Base-by-base conservation (phyloP, 345 rosid genomes). In the Combretum micranthum region DNA sequence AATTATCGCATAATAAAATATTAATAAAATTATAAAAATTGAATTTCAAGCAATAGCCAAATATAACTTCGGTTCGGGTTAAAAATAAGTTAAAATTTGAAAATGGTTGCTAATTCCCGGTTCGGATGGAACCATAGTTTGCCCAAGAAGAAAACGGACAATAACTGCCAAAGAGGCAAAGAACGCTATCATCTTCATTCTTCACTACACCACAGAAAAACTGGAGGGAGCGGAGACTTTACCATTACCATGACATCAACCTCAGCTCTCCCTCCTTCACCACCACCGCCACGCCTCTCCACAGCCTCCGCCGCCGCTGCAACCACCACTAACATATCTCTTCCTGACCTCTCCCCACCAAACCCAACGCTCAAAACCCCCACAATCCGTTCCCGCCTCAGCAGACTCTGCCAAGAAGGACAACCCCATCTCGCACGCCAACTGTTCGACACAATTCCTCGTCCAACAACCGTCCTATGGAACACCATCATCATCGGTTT, bases 401-500 rank as follows among this genome's bases (percentile, higher is more conserved):
- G 95, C 68, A 62, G 57, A 25, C 75, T 85, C 48, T 91, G 98
- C 55, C 92, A 80, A 74, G 81, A 85, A 22, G 91, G 92, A 48
- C 81, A 84, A 56, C 90, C 89, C 56, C 80, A 67, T 23, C 78
- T 85, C 13, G 96, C 86, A 11, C 95, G 89, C 77, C 94, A 87
- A 21, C 77, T 85, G 77, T 85, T 87, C 74, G 98, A 87, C 63
- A 62, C 86, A 57, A 80, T 87, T 73, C 80, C 92, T 18, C 87
- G 78, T 59, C 96, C 98, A 18, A 77, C 81, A 3, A 76, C 85
- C 6, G 85, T 81, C 57, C 69, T 91, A 0, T 87, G 92, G 89
- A 91, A 91, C 83, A 82, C 98, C 19, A 80, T 91, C 57, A 80
- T 91, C 65, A 87, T 91, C 16, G 92, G 96, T 25, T 79, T 80